A percentile compares a stretch with the other conserved stretches of the same genome.
phyloP scores from a whole-genome alignment of 768 basidiomycete species.

The Exidia glandulosa region DNA sequence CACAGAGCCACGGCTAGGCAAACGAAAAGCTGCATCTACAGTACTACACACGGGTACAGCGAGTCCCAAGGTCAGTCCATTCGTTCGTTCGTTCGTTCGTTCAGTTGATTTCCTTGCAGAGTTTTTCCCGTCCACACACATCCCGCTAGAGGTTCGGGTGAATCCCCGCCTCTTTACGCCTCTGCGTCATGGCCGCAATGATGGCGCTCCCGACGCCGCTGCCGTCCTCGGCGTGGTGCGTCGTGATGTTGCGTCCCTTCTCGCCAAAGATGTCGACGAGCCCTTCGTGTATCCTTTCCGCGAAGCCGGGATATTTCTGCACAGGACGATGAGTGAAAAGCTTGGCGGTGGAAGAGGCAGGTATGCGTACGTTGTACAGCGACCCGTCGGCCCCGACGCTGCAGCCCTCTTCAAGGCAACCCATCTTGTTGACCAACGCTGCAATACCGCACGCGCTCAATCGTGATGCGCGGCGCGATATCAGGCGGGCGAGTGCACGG shows the following conservation, averaged over 20 bases:
- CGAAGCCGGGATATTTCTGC: slow-evolving; percentile 95
- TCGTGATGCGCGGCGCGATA: slow-evolving; percentile 81
- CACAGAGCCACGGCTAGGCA: too few relatives aligned
- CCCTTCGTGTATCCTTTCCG: slow-evolving; percentile 87
- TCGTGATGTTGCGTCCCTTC: slow-evolving; percentile 73
- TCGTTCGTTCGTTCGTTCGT: too few relatives aligned
- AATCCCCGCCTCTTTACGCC: slow-evolving; percentile 55
- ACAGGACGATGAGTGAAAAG: not conserved
- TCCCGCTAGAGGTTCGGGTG: slow-evolving; percentile 43
- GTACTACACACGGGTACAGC: too few relatives aligned
- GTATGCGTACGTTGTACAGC: slow-evolving; percentile 72
- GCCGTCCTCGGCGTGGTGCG: slow-evolving; percentile 81
- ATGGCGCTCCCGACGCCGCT: slow-evolving; percentile 95
- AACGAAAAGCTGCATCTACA: too few relatives aligned
- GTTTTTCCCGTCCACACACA: too few relatives aligned
- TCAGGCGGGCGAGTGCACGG: slow-evolving; percentile 81
- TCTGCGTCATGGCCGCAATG: slow-evolving; percentile 93
- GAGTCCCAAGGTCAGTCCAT: too few relatives aligned
- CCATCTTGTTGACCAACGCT: slow-evolving; percentile 91
- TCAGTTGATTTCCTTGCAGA: too few relatives aligned
- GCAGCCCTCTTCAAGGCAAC: slow-evolving; percentile 84
- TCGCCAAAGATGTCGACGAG: slow-evolving; percentile 93
- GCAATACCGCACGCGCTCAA: slow-evolving; percentile 94
- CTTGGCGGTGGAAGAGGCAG: not conserved
- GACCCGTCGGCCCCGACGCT: slow-evolving; percentile 86